phyloP scores from a whole-genome alignment of 225 moss, liverwort and hornwort species.

The Thuidium tamariscinum region DNA sequence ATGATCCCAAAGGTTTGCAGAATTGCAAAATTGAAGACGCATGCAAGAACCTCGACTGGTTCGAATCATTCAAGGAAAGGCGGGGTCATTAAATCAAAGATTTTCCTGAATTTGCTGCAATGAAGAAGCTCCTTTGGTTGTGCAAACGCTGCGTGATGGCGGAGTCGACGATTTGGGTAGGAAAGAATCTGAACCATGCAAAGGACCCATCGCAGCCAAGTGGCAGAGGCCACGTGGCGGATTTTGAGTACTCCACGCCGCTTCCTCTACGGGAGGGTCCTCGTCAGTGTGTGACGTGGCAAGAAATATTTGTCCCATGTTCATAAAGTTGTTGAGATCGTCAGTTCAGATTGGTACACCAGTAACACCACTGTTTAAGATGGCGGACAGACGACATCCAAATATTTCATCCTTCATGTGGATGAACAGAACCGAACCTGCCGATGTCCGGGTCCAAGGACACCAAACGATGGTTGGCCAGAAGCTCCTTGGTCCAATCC shows the following conservation, averaged over 20 bases:
- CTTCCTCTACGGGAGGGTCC: neutral
- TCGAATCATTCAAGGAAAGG: neutral
- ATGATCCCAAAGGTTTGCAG: neutral
- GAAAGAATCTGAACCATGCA: neutral
- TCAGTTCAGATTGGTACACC: neutral
- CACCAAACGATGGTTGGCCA: neutral
- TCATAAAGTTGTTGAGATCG: neutral
- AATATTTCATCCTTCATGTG: neutral
- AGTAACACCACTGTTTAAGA: neutral
- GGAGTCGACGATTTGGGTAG: neutral
- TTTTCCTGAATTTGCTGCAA: neutral
- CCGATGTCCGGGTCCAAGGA: neutral
- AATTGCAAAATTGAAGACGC: neutral
- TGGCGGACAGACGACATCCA: neutral
- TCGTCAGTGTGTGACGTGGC: neutral
- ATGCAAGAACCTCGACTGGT: neutral
- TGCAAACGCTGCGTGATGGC: neutral
- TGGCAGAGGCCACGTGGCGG: neutral
- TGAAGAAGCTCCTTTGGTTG: neutral
- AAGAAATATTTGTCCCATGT: neutral
- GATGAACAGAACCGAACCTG: constrained; percentile 1
- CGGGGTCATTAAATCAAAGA: neutral
- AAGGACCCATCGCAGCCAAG: neutral
- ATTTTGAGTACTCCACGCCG: neutral
- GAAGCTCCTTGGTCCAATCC: neutral